Base-by-base conservation (phyloP, 768 basidiomycete species). In the Brasilioporus rufonigricans region DNA sequence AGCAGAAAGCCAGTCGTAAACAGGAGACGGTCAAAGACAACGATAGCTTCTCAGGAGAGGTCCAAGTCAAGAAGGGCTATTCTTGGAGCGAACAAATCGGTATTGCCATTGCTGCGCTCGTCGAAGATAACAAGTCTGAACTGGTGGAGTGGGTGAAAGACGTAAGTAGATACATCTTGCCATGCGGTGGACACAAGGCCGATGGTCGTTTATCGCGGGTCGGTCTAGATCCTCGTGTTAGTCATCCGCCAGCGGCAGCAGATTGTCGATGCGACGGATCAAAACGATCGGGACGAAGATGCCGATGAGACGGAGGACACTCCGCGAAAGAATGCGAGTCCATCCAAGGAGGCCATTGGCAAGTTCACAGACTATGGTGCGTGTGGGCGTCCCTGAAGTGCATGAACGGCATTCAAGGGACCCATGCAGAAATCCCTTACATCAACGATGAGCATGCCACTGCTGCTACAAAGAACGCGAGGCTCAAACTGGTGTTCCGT, bases 61-160 rank as follows among this genome's bases (percentile, higher is more conserved):
- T 96, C 27, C 77, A 82, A 56, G 84, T 96, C 58, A 89, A 90
- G 77, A 91, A 91, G 62, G 92, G 91, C 7, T 87, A 91, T 71
- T 84, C 88, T 16, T 89, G 87, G 85, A 92, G 85, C 61, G 87
- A 98, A 64, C 86, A 98, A 69, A 76, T 98, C 44, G 95, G 90
- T 3, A 91, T 98, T 60, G 85, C 85, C 4, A 80, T 97, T 55
- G 84, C 83, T 38, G 80, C 82, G 44, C 79, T 98, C 13, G 74
- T 86, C 10, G 87, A 92, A 46, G 78, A 78, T 16, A 86, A 79
- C 10, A 77, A 87, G 62, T 71, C 73, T 51, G 77, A 79, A 29
- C 74, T 93, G 38, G 80, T 96, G 26, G 81, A 85, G 52, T 94
- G 93, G 90, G 80, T 85, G 44, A 86, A 86, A 63, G 82, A 91